Percentiles rank a stretch among this genome's conserved stretches.
phyloP scores from a whole-genome alignment of 495 filamentous ascomycete species.

The Filosporella fistucella region DNA sequence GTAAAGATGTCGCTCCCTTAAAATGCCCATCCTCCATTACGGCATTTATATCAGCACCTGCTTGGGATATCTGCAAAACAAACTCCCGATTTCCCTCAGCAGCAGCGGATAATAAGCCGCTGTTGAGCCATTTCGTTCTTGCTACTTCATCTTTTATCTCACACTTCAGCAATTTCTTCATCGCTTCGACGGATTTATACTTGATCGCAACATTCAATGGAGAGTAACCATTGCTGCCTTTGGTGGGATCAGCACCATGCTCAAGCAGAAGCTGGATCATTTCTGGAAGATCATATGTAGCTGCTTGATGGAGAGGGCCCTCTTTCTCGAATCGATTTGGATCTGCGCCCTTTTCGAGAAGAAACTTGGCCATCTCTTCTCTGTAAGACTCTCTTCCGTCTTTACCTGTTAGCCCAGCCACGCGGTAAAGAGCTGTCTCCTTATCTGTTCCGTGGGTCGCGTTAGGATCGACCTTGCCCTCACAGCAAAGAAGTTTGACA shows the following conservation, averaged over 20 bases:
- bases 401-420: neutral
- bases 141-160: neutral
- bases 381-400: neutral
- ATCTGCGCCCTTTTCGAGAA: conserved; percentile 14
- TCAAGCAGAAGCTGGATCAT: conserved; percentile 10
- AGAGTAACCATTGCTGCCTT: neutral
- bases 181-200: conserved; percentile 1
- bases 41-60: conserved; percentile 28
- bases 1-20: conserved; percentile 26
- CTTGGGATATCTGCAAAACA: conserved; percentile 22
- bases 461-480: conserved; percentile 11
- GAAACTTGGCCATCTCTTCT: conserved; percentile 9
- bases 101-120: neutral
- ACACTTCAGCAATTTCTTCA: neutral
- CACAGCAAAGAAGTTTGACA: conserved; percentile 5
- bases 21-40: conserved; percentile 18
- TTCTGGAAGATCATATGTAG: neutral
- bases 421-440: conserved; percentile 7
- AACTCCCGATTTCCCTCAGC: conserved; percentile 7
- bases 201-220: conserved; percentile 7
- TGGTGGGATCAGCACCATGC: conserved; percentile 22
- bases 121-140: conserved; percentile 3
- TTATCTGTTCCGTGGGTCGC: neutral
- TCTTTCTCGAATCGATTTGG: neutral
- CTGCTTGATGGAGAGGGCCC: conserved; percentile 11